Evolutionary conservation across 2,329 filamentous ascomycete genomes (phyloP).

Genomic region (Fusarium temperatum): DNA sequence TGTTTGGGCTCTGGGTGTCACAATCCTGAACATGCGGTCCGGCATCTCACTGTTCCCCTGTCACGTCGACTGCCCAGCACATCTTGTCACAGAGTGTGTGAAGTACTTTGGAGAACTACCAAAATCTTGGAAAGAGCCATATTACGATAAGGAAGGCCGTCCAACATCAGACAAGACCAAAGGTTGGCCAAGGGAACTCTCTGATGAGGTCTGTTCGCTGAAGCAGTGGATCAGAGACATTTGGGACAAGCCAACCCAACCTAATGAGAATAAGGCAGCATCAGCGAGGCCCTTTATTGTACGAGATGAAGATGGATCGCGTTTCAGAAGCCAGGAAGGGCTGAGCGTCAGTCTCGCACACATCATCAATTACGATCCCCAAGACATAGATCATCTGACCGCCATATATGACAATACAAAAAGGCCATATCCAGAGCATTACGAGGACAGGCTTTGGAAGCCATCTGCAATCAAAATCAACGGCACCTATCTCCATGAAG

Average conservation of each 20-base stretch:
- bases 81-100: neutral
- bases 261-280: neutral
- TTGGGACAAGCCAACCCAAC: neutral
- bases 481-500: neutral
- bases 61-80: neutral
- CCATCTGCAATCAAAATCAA: neutral
- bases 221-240: neutral
- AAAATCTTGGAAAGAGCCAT: neutral
- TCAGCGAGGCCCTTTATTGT: neutral
- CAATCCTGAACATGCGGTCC: neutral
- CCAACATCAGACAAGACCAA: neutral
- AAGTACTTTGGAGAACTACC: neutral
- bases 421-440: neutral
- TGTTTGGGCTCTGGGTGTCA: neutral
- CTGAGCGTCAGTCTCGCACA: neutral
- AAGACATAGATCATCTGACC: neutral
- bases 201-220: neutral
- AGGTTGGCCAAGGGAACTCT: neutral
- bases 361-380: neutral
- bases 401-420: neutral
- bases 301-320: neutral
- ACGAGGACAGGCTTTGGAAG: fast-evolving
- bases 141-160: neutral
- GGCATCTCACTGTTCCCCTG: neutral
- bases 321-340: neutral